Percentiles rank a stretch among this genome's conserved stretches.
These are phyloP conservation scores for Ajuga reptans DNA, from an alignment of 305 asterid species.

Conservation along the genomic window DNA sequence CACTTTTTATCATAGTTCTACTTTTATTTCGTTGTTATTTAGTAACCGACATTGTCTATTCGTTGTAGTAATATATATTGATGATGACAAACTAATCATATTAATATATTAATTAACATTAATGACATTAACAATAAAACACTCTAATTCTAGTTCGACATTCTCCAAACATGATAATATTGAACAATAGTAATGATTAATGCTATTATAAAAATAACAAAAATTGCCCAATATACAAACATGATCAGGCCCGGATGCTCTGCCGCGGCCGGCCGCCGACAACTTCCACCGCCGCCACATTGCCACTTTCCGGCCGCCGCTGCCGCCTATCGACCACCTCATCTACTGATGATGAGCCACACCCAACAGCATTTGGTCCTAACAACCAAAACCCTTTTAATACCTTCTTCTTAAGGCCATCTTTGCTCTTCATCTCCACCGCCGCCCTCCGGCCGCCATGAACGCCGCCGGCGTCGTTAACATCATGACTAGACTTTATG, in stretches of 20 bases:
- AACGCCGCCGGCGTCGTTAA: neutral
- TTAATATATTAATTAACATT: no score
- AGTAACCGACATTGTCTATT: no score
- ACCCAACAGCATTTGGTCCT: neutral
- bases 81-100: no score
- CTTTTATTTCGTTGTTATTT: no score
- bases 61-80: no score
- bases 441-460: neutral
- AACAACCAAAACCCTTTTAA: constrained; percentile 11
- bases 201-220: no score
- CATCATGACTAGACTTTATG: neutral
- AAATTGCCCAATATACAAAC: no score
- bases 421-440: constrained; percentile 10
- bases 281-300: neutral
- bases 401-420: neutral
- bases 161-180: no score
- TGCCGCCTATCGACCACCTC: neutral
- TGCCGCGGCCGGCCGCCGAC: constrained; percentile 16
- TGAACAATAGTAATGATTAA: no score
- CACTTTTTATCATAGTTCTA: no score
- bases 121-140: no score
- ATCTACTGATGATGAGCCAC: constrained; percentile 4
- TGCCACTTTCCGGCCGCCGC: neutral
- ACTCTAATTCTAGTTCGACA: no score
- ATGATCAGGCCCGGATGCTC: constrained; percentile 6